Conservation (phyloP, 352 stramenopile species). For the Globisporangium barbulae region DNA sequence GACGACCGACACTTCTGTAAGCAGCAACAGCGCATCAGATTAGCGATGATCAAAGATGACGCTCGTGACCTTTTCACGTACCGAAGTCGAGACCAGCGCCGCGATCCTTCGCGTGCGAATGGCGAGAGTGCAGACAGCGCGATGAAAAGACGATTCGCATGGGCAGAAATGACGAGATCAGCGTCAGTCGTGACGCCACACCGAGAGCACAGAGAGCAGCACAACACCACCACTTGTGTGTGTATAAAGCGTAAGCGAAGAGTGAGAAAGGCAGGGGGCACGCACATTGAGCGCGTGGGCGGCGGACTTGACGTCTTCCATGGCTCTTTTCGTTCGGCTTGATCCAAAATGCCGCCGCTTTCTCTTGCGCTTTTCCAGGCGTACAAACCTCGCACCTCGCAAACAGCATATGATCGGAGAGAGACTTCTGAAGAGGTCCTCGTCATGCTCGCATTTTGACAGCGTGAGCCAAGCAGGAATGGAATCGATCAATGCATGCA, state of each 20-base stretch:
- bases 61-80: constrained; percentile 18
- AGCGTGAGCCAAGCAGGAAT: neutral
- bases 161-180: neutral
- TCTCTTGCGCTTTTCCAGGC: neutral
- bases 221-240: neutral
- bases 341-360: constrained; percentile 4
- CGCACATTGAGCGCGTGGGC: constrained; percentile 42
- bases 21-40: neutral
- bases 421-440: neutral
- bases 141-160: neutral
- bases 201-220: neutral
- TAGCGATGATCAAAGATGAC: neutral
- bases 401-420: neutral
- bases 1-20: constrained; percentile 71
- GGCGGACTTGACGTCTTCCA: constrained; percentile 45
- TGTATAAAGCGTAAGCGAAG: neutral
- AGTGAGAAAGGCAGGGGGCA: neutral
- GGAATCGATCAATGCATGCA: neutral
- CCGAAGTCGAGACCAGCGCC: constrained; percentile 69
- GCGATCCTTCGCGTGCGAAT: constrained; percentile 42
- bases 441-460: neutral
- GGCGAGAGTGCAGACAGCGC: neutral
- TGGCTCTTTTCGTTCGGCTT: constrained; percentile 5
- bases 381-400: neutral
- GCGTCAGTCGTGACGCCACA: neutral